phyloP scores from a whole-genome alignment of 116 monocot genomes.

The Phalaenopsis hybrid region DNA sequence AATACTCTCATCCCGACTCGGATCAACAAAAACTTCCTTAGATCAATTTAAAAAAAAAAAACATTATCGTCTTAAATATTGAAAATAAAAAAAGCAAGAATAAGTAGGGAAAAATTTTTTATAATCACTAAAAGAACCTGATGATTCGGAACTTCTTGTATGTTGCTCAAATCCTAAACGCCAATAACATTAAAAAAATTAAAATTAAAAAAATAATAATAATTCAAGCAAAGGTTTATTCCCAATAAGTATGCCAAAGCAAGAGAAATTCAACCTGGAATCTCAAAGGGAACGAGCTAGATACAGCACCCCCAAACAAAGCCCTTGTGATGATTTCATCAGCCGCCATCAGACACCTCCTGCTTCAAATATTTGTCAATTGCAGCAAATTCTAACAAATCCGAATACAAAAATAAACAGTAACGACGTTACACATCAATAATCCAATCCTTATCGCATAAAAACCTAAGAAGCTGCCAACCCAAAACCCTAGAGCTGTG shows the following conservation, averaged over 20 bases:
- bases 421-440: not conserved
- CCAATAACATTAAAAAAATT: not conserved
- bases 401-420: not conserved
- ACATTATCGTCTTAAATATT: not conserved
- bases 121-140: constrained; percentile 5
- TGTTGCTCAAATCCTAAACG: constrained; percentile 33
- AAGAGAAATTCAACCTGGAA: constrained; percentile 9
- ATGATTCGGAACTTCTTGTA: constrained; percentile 30
- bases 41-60: not conserved
- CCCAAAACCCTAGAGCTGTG: not conserved
- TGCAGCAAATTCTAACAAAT: not conserved
- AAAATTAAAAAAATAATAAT: not conserved
- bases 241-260: not conserved
- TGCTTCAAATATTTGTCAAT: not conserved
- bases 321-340: constrained; percentile 15
- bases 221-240: not conserved
- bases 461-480: not conserved
- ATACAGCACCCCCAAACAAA: constrained; percentile 33
- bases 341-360: not conserved
- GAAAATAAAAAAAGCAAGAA: not conserved
- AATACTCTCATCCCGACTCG: constrained; percentile 42
- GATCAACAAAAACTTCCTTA: constrained; percentile 32
- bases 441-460: not conserved
- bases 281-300: constrained; percentile 8
- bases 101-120: not conserved